Evolutionary conservation across 441 rosid species (phyloP), one percentile per base, ranked within the genome.

Genomic region (Aquilaria agallochum): DNA sequence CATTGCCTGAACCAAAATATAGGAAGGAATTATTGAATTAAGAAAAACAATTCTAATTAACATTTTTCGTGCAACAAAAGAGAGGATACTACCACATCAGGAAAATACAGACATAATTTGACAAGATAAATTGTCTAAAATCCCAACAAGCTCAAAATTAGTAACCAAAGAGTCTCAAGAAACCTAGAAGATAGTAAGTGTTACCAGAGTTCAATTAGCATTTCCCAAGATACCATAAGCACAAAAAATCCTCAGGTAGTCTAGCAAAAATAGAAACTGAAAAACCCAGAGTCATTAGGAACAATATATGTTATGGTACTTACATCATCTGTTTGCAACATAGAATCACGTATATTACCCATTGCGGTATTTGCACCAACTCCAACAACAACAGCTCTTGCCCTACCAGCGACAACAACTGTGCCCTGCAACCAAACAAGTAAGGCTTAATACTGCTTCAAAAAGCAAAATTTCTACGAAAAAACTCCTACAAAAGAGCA

Each of bases 341-440:
- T 89, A 53, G 97, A 91, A 77, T 91, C 97, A 11, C 88, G 96
- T 77, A 95, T 95, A 85, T 85, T 91, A 60, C 99, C 99, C 99
- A 95, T 91, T 40, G 99, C 97, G 59, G 97, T 91, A 78, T 87
- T 92, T 53, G 96, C 74, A 74, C 97, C 99, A 75, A 95, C 90
- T 76, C 96, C 96, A 59, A 74, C 79, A 70, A 95, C 99, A 68
- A 91, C 74, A 74, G 99, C 97, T 78, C 99, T 89, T 65, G 96
- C 97, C 74, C 96, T 84, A 53, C 99, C 99, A 27, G 81, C 83
- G 34, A 87, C 99, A 62, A 91, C 97, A 49, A 84, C 86, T 31
- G 99, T 95, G 66, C 99, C 99, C 97, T 95, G 92, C 67, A 84
- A 57, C 64, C 71, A 75, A 58, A 74, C 48, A 80, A 54, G 70